Evolutionary conservation across 2,329 filamentous ascomycete species (phyloP), one percentile per base, ranked within the genome.

Genomic region (Xylariomycetidae sp.): DNA sequence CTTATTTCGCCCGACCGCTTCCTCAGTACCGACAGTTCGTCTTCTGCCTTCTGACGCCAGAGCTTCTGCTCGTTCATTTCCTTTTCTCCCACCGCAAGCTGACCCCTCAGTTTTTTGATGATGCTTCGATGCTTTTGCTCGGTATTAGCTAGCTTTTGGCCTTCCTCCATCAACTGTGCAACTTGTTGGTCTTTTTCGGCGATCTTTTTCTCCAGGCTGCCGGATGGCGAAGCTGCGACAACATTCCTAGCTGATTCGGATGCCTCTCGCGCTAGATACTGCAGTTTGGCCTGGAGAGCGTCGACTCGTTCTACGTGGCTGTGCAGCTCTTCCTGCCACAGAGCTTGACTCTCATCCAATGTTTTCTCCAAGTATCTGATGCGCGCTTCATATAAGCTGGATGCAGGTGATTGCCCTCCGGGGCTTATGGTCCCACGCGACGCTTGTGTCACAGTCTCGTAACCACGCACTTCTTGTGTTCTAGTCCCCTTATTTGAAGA

Each of bases 181-280:
- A 97, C 94, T 56, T 86, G 86, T 49, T 90, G 82, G 49, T 97
- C 89, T 54, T 88, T 94, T 51, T 94, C 88, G 1, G 87, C 85
- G 11, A 97, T 59, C 53, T 85, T 88, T 57, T 82, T 86, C 45
- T 94, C 85, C 2, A 70, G 37, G 36, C 80, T 85, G 5, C 83
- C 83, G 0, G 75, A 55, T 3, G 74, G 65, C 1, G 83, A 78
- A 16, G 71, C 65, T n/a, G 72, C 64, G 3, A 77, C 80, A 6
- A 80, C 73, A 45, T 79, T 77, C 51, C 81, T 83, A 2, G 92
- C 87, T 1, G 82, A 71, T 19, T 89, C 82, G 0, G 84, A 77
- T 10, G 85, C 82, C 52, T 89, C 85, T 41, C 83, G 83, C 3
- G 89, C 82, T 10, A 98, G 67, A 52, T 94, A 96, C 46, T 89